Base-by-base conservation (phyloP, 23 red algal species). In the Cyanidium caldarium region DNA sequence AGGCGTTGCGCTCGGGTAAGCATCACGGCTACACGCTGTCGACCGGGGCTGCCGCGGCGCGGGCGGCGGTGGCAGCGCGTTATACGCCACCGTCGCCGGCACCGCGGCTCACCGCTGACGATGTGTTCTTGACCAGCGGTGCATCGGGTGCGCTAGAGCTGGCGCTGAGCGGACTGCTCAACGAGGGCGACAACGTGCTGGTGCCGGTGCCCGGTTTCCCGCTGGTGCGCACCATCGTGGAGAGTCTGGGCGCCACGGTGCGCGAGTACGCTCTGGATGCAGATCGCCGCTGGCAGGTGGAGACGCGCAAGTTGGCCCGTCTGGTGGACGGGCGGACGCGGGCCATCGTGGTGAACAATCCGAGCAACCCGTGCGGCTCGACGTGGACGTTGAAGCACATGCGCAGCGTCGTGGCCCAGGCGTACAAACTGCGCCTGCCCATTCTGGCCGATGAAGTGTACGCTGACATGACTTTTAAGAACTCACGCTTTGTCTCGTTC, bases 381-480 rank as follows among this genome's bases (percentile, higher is more conserved):
- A 83, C 88, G 30, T 98, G 67, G 57, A 80, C 76, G 2, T 43
- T 38, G 37, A 42, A 41, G 33, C 92, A 98, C 42, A 82, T 88
- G 35, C 70, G 67, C 37, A 72, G 68, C 2, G 46, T 98, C 31
- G 12, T 86, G 20, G 56, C 73, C 3, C 31, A 73, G 44, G 84
- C 92, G 42, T 40, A 66, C 13, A 45, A 68, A 13, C 67, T 88
- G 73, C 66, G 70, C 34, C 35, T 98, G 44, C 84, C 84, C 12
- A 86, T 98, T 38, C 69, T 98, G 34, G 81, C 80, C 33, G 92
- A 98, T 72, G 92, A 98, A 61, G 82, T 98, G 16, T 98, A 98
- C 72, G 84, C 92, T 21, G 79, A 88, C 35, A 98, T 98, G 84
- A 73, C 80, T 29, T 98, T 98, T 44, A 61, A 70, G 3, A 21